These are phyloP conservation scores for Pinus taeda DNA, from an alignment of 75 land plant genomes.

Conservation along the genomic window DNA sequence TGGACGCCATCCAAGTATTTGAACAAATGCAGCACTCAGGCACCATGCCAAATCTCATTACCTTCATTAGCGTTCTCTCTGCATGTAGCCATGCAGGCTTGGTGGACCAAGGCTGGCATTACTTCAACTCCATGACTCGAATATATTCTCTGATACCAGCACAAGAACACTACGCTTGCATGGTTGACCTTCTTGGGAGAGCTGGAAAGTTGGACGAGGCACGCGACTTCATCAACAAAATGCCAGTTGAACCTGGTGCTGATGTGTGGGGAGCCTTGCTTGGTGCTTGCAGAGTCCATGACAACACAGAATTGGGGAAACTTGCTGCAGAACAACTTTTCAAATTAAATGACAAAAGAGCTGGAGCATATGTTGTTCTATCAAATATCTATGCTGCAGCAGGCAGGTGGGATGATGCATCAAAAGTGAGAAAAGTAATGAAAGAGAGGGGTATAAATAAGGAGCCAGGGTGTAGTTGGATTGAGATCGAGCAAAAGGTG, in stretches of 20 bases:
- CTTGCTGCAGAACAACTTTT: background rate
- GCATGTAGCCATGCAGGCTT: slow-evolving; percentile 12
- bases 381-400: background rate
- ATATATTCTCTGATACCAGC: background rate
- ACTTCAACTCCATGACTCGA: background rate
- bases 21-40: slow-evolving; percentile 1
- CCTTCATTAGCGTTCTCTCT: background rate
- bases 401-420: too few species aligned
- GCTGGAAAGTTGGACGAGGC: background rate
- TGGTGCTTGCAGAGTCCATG: background rate
- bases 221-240: background rate
- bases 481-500: too few species aligned
- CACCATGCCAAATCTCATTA: background rate
- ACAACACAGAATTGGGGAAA: background rate
- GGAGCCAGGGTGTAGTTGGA: too few species aligned
- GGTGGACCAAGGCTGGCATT: background rate
- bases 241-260: background rate
- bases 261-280: background rate
- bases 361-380: background rate
- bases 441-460: too few species aligned
- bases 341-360: background rate
- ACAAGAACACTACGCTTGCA: background rate
- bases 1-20: background rate
- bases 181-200: background rate
- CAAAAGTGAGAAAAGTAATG: too few species aligned